A percentile compares a stretch with the other conserved stretches of the same genome.
phyloP scores from a whole-genome alignment of 129 eudicot species.

The Deinandra increscens region DNA sequence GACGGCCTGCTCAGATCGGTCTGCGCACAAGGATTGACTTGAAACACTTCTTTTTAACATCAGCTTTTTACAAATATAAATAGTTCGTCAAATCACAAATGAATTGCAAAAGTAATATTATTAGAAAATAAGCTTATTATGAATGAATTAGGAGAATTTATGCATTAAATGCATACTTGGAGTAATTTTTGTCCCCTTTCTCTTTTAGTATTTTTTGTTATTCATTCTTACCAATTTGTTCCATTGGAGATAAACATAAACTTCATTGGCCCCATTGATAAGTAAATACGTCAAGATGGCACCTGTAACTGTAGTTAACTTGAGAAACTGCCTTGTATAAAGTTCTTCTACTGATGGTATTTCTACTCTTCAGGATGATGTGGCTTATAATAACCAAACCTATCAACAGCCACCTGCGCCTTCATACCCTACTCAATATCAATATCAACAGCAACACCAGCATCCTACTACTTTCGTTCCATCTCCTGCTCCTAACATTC shows the following conservation, averaged over 20 bases:
- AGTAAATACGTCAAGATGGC: too few species aligned
- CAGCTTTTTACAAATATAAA: too few species aligned
- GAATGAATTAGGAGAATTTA: too few species aligned
- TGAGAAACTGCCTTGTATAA: background rate
- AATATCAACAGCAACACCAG: slow-evolving; percentile 23
- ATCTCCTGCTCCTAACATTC: slow-evolving; percentile 50
- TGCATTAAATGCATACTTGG: too few species aligned
- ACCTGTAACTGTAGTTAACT: background rate
- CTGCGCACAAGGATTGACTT: background rate
- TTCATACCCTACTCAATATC: slow-evolving; percentile 49
- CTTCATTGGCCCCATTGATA: too few species aligned
- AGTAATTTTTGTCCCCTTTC: too few species aligned
- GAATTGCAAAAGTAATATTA: background rate
- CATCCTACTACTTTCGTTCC: slow-evolving; percentile 61
- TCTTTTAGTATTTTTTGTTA: too few species aligned
- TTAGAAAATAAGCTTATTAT: too few species aligned
- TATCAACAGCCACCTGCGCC: slow-evolving; percentile 53
- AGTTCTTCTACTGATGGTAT: slow-evolving; percentile 9
- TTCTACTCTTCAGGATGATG: slow-evolving; percentile 28
- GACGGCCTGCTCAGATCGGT: background rate
- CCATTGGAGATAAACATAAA: too few species aligned
- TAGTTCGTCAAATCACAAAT: background rate
- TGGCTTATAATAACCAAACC: slow-evolving; percentile 41
- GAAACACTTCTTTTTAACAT: background rate
- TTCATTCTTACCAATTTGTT: too few species aligned